Base-by-base conservation (phyloP, 2,329 filamentous ascomycete species). In the Mollisia scopiformis region DNA sequence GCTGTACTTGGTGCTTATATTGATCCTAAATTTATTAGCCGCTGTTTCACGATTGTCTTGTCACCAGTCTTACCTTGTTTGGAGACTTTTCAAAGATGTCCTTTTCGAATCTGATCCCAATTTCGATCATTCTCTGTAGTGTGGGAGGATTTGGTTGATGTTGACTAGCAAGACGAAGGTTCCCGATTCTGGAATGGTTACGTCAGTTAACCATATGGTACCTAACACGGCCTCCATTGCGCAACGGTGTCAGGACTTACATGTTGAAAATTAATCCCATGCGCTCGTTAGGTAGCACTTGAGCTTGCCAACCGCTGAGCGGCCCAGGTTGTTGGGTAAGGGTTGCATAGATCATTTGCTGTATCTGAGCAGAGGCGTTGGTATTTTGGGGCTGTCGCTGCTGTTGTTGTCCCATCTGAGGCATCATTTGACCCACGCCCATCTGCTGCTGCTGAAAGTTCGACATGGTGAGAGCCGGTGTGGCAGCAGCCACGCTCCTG, bases 221-320 rank as follows among this genome's bases (percentile, higher is more conserved):
- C 16, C 25, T 13, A 47, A 47, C 28, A 11, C 7, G 23, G 23
- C 11, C 11, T 14, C 21, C 43, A 27, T 25, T 25, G 23, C 43
- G 23, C 23, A 16, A 27, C 11, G 23, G 10, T 14, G 43, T 16
- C 23, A 27, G n/a, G 31, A 68, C 72, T 68, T 62, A 74, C 72
- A 73, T 65, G 49, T 69, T 71, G n/a, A 69, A 69, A 33, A 73
- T 69, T 51, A 71, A 53, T 19, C 59, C 58, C 55, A 73, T 66
- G 23, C 72, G 71, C 53, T 73, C 72, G 55, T 68, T 65, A 13
- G 68, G 59, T 37, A 64, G 21, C 6, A 72, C 61, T 33, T 55
- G 31, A 8, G 66, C 35, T 59, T 70, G 71, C 72, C 72, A 73
- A 21, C 71, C 71, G 3, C 61, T 62, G 6, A 67, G 57, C 8